A percentile compares a stretch with the other conserved stretches of the same genome.
Conservation (phyloP, 352 stramenopile species). For the Phytophthora aleatoria region DNA sequence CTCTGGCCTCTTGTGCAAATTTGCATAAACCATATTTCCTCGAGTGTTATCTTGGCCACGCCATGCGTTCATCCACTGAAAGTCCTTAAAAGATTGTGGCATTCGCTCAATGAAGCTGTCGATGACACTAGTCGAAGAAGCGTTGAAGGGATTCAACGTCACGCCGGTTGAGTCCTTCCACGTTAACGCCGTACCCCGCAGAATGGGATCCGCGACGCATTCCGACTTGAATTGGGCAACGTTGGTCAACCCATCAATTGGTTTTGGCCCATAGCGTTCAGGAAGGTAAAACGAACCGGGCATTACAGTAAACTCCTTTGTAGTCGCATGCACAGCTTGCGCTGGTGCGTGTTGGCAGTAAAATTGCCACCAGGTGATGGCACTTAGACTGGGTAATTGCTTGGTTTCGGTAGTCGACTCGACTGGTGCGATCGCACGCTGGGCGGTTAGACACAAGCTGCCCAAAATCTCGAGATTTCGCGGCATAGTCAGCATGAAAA, state of each 20-base stretch:
- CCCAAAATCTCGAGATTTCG: slow-evolving; percentile 42
- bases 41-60: slow-evolving; percentile 32
- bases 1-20: slow-evolving; percentile 18
- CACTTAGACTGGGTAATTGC: neutral
- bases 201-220: slow-evolving; percentile 46
- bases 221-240: slow-evolving; percentile 14
- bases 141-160: slow-evolving; percentile 46
- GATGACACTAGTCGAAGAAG: slow-evolving; percentile 19
- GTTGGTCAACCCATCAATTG: slow-evolving; percentile 5
- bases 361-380: slow-evolving; percentile 29
- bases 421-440: slow-evolving; percentile 32
- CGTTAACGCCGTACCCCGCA: slow-evolving; percentile 16
- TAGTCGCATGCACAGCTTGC: neutral
- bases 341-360: slow-evolving; percentile 12
- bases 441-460: slow-evolving; percentile 39
- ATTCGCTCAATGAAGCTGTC: slow-evolving; percentile 44
- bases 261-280: slow-evolving; percentile 1
- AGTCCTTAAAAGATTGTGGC: slow-evolving; percentile 8
- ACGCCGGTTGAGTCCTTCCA: slow-evolving; percentile 34
- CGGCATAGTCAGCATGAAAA: slow-evolving; percentile 55
- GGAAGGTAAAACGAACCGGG: slow-evolving; percentile 15
- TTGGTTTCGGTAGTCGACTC: slow-evolving; percentile 12
- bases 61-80: slow-evolving; percentile 53
- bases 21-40: slow-evolving; percentile 56
- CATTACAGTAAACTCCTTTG: slow-evolving; percentile 18